A percentile compares a stretch with the other conserved stretches of the same genome.
phyloP scores from a whole-genome alignment of 495 filamentous ascomycete genomes.

The Penicillium goetzii region DNA sequence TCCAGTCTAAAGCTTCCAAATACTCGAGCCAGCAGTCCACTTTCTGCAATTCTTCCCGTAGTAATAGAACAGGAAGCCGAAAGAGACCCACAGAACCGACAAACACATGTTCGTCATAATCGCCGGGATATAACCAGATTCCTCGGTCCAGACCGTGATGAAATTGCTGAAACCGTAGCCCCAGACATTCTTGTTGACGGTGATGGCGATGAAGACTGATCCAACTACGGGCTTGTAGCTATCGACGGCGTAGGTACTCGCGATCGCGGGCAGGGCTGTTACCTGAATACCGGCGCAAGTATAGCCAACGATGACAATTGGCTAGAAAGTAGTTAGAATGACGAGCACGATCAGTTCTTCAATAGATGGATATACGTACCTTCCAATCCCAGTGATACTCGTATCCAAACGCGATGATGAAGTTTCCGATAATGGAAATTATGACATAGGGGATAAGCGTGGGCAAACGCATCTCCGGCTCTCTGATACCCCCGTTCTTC shows the following conservation, averaged over 20 bases:
- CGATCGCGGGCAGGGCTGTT: slow-evolving; percentile 58
- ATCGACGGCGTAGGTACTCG: slow-evolving; percentile 58
- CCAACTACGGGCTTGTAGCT: slow-evolving; percentile 65
- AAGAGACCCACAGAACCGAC: slow-evolving; percentile 55
- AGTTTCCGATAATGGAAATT: slow-evolving; percentile 61
- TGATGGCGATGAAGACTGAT: slow-evolving; percentile 63
- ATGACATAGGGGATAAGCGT: slow-evolving; percentile 64
- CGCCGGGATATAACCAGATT: slow-evolving; percentile 44
- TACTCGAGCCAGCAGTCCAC: slow-evolving; percentile 53
- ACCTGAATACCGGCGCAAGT: slow-evolving; percentile 60
- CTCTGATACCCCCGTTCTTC: slow-evolving; percentile 64
- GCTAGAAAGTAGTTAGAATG: slow-evolving; percentile 24
- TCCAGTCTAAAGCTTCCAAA: slow-evolving; percentile 10
- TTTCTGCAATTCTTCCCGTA: slow-evolving; percentile 60
- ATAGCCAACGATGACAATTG: slow-evolving; percentile 56
- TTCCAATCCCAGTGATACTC: slow-evolving; percentile 60
- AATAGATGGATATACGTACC: slow-evolving; percentile 23
- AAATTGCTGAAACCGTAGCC: slow-evolving; percentile 57
- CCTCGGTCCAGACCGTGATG: slow-evolving; percentile 44
- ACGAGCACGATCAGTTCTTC: background rate
- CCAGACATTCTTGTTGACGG: slow-evolving; percentile 65
- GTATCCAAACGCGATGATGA: slow-evolving; percentile 65
- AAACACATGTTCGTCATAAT: slow-evolving; percentile 60
- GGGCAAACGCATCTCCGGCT: slow-evolving; percentile 71
- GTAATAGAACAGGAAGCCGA: slow-evolving; percentile 58